Evolutionary conservation across 257 asterid genomes (phyloP).

Genomic region (Capsicum chinense): DNA sequence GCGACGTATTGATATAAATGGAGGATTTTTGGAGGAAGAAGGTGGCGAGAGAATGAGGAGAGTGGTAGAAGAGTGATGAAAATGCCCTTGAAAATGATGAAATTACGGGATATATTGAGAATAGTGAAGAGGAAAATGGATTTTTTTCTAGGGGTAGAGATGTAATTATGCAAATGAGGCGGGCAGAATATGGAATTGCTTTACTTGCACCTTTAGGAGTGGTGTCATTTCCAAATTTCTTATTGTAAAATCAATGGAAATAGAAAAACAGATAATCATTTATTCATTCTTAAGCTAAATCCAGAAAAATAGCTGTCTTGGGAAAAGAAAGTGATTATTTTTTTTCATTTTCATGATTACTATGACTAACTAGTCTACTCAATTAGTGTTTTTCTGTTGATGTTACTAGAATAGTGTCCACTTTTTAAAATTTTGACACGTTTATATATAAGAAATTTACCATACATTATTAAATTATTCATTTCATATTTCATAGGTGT

Average conservation of each 20-base stretch:
- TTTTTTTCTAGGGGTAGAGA: neutral
- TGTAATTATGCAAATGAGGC: neutral
- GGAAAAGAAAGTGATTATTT: neutral
- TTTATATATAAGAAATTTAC: neutral
- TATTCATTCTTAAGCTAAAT: neutral
- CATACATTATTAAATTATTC: too few relatives aligned
- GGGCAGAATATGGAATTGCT: neutral
- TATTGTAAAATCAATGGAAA: neutral
- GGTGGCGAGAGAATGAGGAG: neutral
- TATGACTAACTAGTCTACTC: neutral
- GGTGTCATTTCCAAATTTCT: neutral
- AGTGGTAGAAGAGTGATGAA: neutral
- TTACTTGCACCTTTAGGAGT: neutral
- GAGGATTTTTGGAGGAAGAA: neutral
- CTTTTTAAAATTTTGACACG: neutral
- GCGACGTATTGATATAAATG: neutral
- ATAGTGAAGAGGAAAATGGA: neutral
- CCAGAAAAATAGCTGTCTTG: neutral
- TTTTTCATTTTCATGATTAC: neutral
- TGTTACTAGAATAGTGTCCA: neutral
- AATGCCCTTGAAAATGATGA: slow-evolving; percentile 14
- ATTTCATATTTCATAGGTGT: too few relatives aligned
- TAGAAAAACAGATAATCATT: neutral
- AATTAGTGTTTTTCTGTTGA: too few relatives aligned
- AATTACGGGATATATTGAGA: slow-evolving; percentile 10